These are phyloP conservation scores for Citeromyces siamensis DNA, from an alignment of 1,139 yeast genomes.

Conservation along the genomic window DNA sequence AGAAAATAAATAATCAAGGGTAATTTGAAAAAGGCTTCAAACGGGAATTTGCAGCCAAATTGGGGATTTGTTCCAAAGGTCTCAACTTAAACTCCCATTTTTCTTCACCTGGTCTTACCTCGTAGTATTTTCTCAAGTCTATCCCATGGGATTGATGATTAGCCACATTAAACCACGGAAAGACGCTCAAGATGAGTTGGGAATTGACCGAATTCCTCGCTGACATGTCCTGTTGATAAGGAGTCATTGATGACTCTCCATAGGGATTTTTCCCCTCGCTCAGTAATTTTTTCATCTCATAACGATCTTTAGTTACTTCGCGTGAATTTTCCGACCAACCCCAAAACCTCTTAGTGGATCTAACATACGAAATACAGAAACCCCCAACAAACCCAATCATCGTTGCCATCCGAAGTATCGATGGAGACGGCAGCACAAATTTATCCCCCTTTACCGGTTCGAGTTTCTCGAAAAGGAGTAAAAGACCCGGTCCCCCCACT, in stretches of 20 bases:
- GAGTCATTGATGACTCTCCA: constrained; percentile 48
- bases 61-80: constrained; percentile 17
- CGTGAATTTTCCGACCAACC: constrained; percentile 66
- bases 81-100: constrained; percentile 19
- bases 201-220: constrained; percentile 75
- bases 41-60: constrained; percentile 9
- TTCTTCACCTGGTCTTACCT: constrained; percentile 34
- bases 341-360: constrained; percentile 62
- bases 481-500: constrained; percentile 51
- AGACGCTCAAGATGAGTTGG: constrained; percentile 41
- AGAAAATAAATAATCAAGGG: constrained; percentile 4
- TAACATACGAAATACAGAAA: constrained; percentile 52
- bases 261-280: constrained; percentile 60
- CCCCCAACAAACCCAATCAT: constrained; percentile 62
- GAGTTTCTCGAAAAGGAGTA: constrained; percentile 48
- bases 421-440: constrained; percentile 43
- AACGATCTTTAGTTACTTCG: constrained; percentile 66
- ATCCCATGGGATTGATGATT: constrained; percentile 81
- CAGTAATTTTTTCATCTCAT: constrained; percentile 57
- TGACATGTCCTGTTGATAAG: constrained; percentile 65
- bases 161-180: constrained; percentile 81
- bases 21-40: constrained; percentile 7
- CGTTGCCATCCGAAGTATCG: constrained; percentile 45
- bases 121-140: constrained; percentile 57
- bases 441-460: constrained; percentile 53